Percentiles rank a stretch among this genome's conserved stretches.
phyloP scores from a whole-genome alignment of 176 grass and related monocot species.

The bread wheat (Triticum aestivum) region DNA sequence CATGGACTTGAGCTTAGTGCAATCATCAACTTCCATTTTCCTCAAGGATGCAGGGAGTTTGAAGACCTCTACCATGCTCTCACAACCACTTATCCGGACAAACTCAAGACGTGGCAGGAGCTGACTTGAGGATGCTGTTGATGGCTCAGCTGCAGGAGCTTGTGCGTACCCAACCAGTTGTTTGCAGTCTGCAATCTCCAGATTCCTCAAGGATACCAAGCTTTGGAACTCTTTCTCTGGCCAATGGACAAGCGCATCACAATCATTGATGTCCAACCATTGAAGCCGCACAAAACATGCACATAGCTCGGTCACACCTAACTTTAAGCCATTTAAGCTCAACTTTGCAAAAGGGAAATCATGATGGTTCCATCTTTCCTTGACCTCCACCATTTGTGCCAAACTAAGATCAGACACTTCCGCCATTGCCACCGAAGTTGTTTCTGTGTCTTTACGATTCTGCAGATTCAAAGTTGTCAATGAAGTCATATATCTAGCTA shows the following conservation, averaged over 20 bases:
- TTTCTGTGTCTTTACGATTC: rapidly evolving
- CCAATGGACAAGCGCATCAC: background rate
- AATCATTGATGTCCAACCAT: rapidly evolving
- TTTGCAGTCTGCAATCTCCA: rapidly evolving
- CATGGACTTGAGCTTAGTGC: background rate
- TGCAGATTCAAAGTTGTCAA: background rate
- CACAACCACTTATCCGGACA: rapidly evolving
- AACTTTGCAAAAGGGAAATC: background rate
- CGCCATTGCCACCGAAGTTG: too few species aligned
- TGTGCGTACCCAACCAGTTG: background rate
- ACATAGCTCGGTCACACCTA: background rate
- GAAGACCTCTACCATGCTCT: background rate
- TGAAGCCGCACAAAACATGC: background rate
- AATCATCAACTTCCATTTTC: rapidly evolving
- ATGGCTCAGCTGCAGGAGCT: background rate
- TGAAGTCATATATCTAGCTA: slow-evolving; percentile 5
- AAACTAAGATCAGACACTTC: background rate
- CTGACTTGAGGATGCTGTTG: background rate
- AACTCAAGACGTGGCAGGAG: background rate
- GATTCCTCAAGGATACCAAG: background rate
- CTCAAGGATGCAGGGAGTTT: background rate
- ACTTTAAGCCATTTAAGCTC: rapidly evolving
- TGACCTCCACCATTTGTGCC: background rate
- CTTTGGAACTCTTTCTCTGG: background rate
- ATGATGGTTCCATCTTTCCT: background rate